Evolutionary conservation across 495 filamentous ascomycete species (phyloP), one percentile per base, ranked within the genome.

Genomic region (Xylaria intraflava): DNA sequence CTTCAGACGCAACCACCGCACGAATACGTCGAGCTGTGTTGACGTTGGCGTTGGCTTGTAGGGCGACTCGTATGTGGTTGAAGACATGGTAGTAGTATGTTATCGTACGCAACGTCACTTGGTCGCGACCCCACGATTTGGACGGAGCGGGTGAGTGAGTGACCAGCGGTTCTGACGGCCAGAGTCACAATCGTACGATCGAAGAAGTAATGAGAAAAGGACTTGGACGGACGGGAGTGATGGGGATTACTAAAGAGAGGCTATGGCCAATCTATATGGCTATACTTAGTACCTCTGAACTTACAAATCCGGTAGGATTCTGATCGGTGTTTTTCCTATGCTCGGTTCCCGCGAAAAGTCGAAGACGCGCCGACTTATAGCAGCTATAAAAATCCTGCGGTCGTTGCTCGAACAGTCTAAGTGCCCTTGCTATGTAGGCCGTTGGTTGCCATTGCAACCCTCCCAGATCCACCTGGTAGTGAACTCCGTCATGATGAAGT

Each of bases 1-100:
- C 68, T 74, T 75, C 46, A 74, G 68, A 50, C 70, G 61, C n/a
- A 70, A 52, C 70, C 69, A 73, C 19, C 64, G 55, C 31, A 56
- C 36, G 29, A 65, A 33, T 26, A 30, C 48, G 20, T 66, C 53
- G 10, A 65, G 24, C 6, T 47, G 44, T 3, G 50, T 42, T 23
- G 56, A 55, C 3, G 60, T 57, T 0, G 47, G 54, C 31, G 52
- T 57, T 10, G 42, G 46, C 17, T 55, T 51, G 27, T 38, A 56
- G 16, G 42, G 31, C 12, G 35, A 42, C 17, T 55, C 44, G 44
- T 55, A 49, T 22, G 52, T 43, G 6, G 24, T 41, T 3, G 22
- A 46, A 40, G 51, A 53, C 51, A 53, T 53, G 31, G 35, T 11
- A 7, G 35, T 17, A 5, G 27, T 29, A 29, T 29, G 27, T 29